A percentile compares a stretch with the other conserved stretches of the same genome.
Evolutionary conservation across 2,329 filamentous ascomycete species (phyloP).

Genomic region (Fusarium piperis): DNA sequence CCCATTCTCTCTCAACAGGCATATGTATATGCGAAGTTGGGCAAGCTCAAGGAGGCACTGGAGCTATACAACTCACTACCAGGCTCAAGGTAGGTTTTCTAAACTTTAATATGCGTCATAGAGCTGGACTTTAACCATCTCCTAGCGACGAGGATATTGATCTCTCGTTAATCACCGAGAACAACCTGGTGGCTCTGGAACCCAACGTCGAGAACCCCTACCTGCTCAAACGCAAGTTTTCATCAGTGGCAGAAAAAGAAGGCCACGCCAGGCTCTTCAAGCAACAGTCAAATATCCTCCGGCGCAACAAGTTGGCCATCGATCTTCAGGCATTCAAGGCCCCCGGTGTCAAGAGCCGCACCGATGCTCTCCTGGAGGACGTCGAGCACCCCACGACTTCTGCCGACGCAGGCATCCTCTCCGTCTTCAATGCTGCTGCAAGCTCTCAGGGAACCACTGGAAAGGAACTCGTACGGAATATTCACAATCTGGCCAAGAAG

Average conservation of each 20-base stretch:
- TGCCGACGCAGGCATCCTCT: conserved; percentile 53
- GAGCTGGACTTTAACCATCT: conserved; percentile 28
- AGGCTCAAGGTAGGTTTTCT: conserved; percentile 64
- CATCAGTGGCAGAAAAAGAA: conserved; percentile 61
- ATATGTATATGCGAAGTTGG: conserved; percentile 74
- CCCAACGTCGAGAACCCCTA: conserved; percentile 69
- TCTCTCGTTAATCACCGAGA: conserved; percentile 71
- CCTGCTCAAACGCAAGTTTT: conserved; percentile 69
- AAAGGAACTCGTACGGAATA: conserved; percentile 74
- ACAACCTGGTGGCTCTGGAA: conserved; percentile 65
- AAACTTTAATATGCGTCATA: neutral
- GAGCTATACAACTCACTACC: conserved; percentile 70
- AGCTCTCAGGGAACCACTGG: conserved; percentile 70
- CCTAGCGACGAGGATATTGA: conserved; percentile 70
- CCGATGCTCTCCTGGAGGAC: conserved; percentile 52
- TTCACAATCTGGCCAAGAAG: conserved; percentile 75
- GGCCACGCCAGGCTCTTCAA: conserved; percentile 74
- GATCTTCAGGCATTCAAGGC: conserved; percentile 76
- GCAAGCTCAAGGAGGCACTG: conserved; percentile 72
- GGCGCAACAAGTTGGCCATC: conserved; percentile 70
- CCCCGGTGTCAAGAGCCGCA: conserved; percentile 64
- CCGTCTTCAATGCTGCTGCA: conserved; percentile 75
- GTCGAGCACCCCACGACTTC: conserved; percentile 42
- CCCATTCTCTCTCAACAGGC: conserved; percentile 82
- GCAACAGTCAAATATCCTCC: conserved; percentile 69